A percentile compares a stretch with the other conserved stretches of the same genome.
These are phyloP conservation scores for Trichoderma atrobrunneum DNA, from an alignment of 2,329 filamentous ascomycete species.

Conservation along the genomic window DNA sequence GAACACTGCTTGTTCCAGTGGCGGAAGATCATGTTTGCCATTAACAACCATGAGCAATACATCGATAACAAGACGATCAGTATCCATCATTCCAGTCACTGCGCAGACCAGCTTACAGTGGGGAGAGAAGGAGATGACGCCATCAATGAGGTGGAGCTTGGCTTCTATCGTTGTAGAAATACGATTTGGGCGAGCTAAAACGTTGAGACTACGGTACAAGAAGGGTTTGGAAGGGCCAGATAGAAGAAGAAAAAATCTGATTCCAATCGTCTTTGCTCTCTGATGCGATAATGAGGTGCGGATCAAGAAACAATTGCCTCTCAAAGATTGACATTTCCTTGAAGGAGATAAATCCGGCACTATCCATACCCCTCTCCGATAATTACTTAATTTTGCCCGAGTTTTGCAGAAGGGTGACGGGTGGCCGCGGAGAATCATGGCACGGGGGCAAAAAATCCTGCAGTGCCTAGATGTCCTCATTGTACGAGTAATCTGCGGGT, in stretches of 20 bases:
- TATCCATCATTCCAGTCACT: not conserved
- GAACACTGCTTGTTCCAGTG: not conserved
- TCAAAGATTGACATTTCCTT: not conserved
- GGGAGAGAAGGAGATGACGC: not conserved
- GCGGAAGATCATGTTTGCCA: not conserved
- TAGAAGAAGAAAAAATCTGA: no score
- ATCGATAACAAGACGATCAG: slow-evolving; percentile 2
- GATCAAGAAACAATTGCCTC: not conserved
- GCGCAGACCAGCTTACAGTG: not conserved
- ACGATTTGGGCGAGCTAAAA: not conserved
- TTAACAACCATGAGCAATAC: not conserved
- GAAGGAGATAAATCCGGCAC: not conserved
- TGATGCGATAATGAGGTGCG: not conserved
- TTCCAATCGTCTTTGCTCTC: not conserved
- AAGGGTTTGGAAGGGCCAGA: not conserved
- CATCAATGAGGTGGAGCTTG: not conserved
- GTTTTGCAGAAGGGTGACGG: not conserved
- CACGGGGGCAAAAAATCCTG: not conserved
- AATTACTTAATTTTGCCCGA: not conserved
- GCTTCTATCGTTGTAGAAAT: not conserved
- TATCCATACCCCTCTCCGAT: not conserved
- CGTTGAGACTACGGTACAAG: not conserved
- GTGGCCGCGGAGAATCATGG: not conserved
- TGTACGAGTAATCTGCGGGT: not conserved
- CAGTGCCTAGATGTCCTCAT: not conserved